A percentile compares a stretch with the other conserved stretches of the same genome.
These are phyloP conservation scores for Sphagnum tenellum DNA, from an alignment of 225 moss, liverwort and hornwort species.

Conservation along the genomic window DNA sequence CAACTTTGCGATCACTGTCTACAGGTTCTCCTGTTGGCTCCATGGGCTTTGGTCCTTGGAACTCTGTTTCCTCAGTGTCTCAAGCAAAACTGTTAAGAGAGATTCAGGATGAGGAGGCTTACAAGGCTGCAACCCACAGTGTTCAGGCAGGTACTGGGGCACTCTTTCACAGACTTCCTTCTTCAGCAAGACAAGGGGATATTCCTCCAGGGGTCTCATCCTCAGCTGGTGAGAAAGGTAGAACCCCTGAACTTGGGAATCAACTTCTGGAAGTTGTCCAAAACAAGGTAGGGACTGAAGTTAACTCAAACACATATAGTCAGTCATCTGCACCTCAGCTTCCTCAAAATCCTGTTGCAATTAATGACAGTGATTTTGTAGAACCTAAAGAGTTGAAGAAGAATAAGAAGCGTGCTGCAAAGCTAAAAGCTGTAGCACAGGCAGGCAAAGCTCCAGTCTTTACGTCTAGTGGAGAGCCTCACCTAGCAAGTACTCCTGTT, in stretches of 20 bases:
- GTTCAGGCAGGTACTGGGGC: not conserved
- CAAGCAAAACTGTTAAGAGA: constrained; percentile 53
- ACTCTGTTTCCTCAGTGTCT: constrained; percentile 19
- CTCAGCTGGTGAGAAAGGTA: constrained; percentile 2
- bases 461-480: constrained; percentile 26
- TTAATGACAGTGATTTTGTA: constrained; percentile 58
- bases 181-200: constrained; percentile 1
- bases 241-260: not conserved
- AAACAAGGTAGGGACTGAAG: not conserved
- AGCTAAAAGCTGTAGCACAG: constrained; percentile 29
- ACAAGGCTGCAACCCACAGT: constrained; percentile 23
- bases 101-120: constrained; percentile 57
- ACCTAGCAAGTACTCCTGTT: constrained; percentile 42
- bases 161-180: not conserved
- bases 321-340: too few species aligned
- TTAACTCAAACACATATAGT: too few species aligned
- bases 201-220: constrained; percentile 3
- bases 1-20: constrained; percentile 18
- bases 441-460: constrained; percentile 20
- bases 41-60: constrained; percentile 38
- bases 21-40: constrained; percentile 17
- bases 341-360: constrained; percentile 4
- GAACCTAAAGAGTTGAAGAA: constrained; percentile 68
- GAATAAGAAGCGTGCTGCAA: constrained; percentile 61
- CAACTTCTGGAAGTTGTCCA: not conserved